Conservation (phyloP, 306 rosid genomes). For the Hippophae tibetana region DNA sequence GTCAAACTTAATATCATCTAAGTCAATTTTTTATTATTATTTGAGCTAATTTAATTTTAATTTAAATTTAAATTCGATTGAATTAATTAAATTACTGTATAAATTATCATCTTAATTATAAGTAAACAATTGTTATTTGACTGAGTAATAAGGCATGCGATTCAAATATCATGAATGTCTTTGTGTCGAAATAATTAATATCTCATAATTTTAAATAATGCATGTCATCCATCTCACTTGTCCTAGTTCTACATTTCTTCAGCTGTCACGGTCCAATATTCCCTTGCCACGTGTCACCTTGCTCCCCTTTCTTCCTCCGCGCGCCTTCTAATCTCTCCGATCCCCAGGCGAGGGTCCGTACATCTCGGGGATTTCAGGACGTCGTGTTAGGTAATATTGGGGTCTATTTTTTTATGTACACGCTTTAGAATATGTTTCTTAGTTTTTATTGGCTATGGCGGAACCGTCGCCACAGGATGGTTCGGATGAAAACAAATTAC, state of each 20-base stretch:
- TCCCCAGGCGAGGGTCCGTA: constrained; percentile 2
- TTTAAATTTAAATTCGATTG: no score
- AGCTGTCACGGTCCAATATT: not conserved
- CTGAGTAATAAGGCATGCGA: no score
- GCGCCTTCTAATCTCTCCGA: not conserved
- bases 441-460: constrained; percentile 35
- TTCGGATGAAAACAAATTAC: constrained; percentile 32
- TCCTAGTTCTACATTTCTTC: not conserved
- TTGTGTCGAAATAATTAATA: no score
- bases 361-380: not conserved
- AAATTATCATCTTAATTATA: no score
- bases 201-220: no score
- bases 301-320: not conserved
- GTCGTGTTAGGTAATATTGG: not conserved
- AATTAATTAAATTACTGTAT: no score
- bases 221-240: no score
- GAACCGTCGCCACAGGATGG: constrained; percentile 31
- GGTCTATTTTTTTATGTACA: not conserved
- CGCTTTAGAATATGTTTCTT: not conserved
- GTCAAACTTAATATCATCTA: no score
- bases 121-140: no score
- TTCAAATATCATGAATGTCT: no score
- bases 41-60: no score
- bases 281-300: constrained; percentile 6
- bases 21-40: no score